Evolutionary conservation across 169 alveolate genomes (phyloP).

Genomic region (Plasmodium blacklocki): DNA sequence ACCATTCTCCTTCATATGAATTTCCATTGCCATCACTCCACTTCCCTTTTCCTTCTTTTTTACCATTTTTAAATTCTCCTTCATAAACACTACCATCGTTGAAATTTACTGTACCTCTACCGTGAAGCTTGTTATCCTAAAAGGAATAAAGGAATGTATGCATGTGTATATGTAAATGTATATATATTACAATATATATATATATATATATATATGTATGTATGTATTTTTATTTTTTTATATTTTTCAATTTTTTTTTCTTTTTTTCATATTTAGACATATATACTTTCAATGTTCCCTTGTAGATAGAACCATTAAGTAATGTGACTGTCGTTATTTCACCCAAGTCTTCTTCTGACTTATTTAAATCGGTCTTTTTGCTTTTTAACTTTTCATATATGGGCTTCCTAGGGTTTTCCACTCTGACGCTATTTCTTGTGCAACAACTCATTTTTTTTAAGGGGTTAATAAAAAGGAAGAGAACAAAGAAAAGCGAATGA

Average conservation of each 20-base stretch:
- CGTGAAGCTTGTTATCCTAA: constrained; percentile 71
- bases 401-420: constrained; percentile 20
- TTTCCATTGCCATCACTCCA: constrained; percentile 94
- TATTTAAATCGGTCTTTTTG: background rate
- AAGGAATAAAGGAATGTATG: background rate
- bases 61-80: constrained; percentile 93
- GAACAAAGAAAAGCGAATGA: background rate
- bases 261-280: background rate
- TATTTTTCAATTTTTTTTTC: background rate
- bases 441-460: constrained; percentile 42
- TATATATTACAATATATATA: too few species aligned
- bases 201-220: too few species aligned
- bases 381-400: background rate
- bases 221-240: too few species aligned
- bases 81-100: constrained; percentile 92
- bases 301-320: constrained; percentile 50
- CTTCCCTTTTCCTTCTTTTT: constrained; percentile 94
- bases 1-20: constrained; percentile 95
- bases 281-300: constrained; percentile 49
- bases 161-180: too few species aligned
- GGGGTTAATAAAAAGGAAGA: background rate
- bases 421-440: constrained; percentile 11
- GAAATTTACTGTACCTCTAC: constrained; percentile 74
- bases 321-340: constrained; percentile 18
- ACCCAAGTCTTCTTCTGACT: background rate